Evolutionary conservation across 1,284 basidiomycete species (phyloP).

Genomic region (Porogramme epimiltina): DNA sequence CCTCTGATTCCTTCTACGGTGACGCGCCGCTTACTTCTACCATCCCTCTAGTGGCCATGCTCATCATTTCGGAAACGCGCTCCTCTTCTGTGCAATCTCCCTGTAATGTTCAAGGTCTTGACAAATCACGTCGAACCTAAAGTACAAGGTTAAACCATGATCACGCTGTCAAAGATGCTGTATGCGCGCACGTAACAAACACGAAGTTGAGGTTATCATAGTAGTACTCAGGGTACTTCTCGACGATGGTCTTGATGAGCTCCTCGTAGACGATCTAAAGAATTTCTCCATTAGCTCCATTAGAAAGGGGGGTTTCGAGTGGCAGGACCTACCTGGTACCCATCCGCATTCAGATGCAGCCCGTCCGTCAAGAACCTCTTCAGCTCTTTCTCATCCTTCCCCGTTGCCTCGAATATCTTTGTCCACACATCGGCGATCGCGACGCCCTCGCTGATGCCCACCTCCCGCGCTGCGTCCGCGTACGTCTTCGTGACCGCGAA

Average conservation of each 20-base stretch:
- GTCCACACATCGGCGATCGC: constrained; percentile 74
- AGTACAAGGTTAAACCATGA: neutral
- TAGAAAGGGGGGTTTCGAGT: too few relatives aligned
- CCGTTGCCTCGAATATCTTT: constrained; percentile 65
- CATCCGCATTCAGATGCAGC: constrained; percentile 72
- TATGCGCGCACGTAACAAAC: constrained; percentile 36
- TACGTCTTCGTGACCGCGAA: constrained; percentile 65
- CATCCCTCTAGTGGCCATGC: constrained; percentile 28
- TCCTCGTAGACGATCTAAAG: constrained; percentile 67
- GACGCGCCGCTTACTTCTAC: too few relatives aligned
- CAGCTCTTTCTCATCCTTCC: constrained; percentile 52
- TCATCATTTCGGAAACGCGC: constrained; percentile 11
- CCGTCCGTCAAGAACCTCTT: constrained; percentile 68
- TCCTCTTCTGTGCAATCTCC: constrained; percentile 19
- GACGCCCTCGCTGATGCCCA: constrained; percentile 56
- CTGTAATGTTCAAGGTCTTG: constrained; percentile 11
- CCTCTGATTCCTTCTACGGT: too few relatives aligned
- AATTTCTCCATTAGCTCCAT: neutral
- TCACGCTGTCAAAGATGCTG: neutral
- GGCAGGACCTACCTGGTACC: constrained; percentile 61
- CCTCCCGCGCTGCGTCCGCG: constrained; percentile 66
- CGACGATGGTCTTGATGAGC: constrained; percentile 58
- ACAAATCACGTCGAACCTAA: constrained; percentile 18
- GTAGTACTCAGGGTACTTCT: constrained; percentile 70
- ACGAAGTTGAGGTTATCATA: constrained; percentile 54